Conservation (phyloP, 192 early-diverging fungal genomes). For the Coemansia aciculifera region DNA sequence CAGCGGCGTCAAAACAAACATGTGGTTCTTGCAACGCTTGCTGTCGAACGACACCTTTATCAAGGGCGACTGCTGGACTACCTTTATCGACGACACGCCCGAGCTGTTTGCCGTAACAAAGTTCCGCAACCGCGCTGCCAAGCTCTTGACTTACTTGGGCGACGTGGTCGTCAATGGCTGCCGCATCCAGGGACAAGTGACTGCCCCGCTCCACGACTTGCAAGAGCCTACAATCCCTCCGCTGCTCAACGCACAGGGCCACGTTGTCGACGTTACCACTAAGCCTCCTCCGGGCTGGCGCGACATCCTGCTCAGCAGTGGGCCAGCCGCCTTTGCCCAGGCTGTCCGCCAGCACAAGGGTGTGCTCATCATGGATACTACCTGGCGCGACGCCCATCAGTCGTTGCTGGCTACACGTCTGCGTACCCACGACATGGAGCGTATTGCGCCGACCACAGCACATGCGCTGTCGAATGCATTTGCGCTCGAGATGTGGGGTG, state of each 20-base stretch:
- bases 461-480: constrained; percentile 86
- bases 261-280: constrained; percentile 54
- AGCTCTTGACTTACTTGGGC: constrained; percentile 85
- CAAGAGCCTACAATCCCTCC: constrained; percentile 66
- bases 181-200: constrained; percentile 85
- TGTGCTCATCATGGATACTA: constrained; percentile 94
- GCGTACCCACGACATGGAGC: constrained; percentile 90
- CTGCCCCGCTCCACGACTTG: constrained; percentile 67
- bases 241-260: constrained; percentile 54
- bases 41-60: constrained; percentile 81
- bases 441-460: constrained; percentile 85
- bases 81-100: constrained; percentile 97
- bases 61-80: constrained; percentile 89
- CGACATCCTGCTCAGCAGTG: constrained; percentile 79
- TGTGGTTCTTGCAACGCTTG: constrained; percentile 88
- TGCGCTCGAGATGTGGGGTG: constrained; percentile 97
- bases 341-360: constrained; percentile 87
- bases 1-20: constrained; percentile 95
- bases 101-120: constrained; percentile 81
- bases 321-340: constrained; percentile 88
- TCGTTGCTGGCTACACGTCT: constrained; percentile 93
- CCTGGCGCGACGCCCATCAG: constrained; percentile 97
- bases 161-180: constrained; percentile 93
- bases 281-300: constrained; percentile 82
- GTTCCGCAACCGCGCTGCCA: constrained; percentile 81